These are phyloP conservation scores for Dactylella cylindrospora DNA, from an alignment of 2,329 filamentous ascomycete species.

Conservation along the genomic window DNA sequence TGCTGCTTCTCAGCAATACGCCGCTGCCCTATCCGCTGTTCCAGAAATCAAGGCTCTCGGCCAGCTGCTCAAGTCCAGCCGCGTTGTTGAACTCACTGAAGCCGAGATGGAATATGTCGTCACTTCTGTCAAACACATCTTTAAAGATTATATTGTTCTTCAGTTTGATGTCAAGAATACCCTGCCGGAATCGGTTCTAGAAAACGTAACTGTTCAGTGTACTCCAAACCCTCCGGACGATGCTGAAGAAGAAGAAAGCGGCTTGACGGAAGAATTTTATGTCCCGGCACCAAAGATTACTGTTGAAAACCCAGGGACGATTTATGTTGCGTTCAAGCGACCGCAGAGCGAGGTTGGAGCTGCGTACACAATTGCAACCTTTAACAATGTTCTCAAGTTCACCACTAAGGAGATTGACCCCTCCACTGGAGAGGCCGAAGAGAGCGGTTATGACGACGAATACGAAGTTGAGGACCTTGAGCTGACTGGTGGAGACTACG, in stretches of 20 bases:
- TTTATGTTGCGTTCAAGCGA: constrained; percentile 94
- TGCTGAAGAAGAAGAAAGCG: constrained; percentile 57
- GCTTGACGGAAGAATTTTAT: constrained; percentile 80
- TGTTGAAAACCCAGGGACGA: constrained; percentile 83
- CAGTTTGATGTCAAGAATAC: constrained; percentile 99
- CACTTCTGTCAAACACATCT: constrained; percentile 89
- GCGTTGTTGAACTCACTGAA: constrained; percentile 85
- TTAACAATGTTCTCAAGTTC: constrained; percentile 93
- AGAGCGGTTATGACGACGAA: constrained; percentile 91
- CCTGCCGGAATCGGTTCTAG: constrained; percentile 81
- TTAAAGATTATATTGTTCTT: constrained; percentile 93
- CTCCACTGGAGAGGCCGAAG: constrained; percentile 87
- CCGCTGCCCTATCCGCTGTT: constrained; percentile 58
- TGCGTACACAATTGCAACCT: constrained; percentile 75
- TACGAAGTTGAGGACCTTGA: constrained; percentile 96
- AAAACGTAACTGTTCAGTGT: constrained; percentile 81
- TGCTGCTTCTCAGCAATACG: constrained; percentile 82
- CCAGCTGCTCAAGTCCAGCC: constrained; percentile 84
- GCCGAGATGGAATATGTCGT: constrained; percentile 98
- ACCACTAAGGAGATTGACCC: constrained; percentile 98
- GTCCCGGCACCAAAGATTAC: constrained; percentile 80
- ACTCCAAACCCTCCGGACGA: constrained; percentile 79
- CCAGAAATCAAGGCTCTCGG: constrained; percentile 91
- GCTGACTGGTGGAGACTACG: constrained; percentile 86
- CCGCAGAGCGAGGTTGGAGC: constrained; percentile 51